Conservation (phyloP, 169 alveolate species). For the Cystoisospora suis region DNA sequence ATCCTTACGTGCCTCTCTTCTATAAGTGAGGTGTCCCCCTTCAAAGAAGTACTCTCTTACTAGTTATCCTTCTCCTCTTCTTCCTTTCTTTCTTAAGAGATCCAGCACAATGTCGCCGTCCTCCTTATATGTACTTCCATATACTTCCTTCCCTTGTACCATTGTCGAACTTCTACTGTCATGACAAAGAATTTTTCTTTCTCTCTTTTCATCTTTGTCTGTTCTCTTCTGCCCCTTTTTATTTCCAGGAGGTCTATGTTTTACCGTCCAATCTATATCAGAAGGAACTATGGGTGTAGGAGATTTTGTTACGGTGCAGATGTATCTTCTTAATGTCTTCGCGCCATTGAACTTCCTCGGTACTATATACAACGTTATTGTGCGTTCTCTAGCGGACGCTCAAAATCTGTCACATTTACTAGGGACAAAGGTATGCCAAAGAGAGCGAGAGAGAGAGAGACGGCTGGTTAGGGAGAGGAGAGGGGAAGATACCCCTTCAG, state of each 20-base stretch:
- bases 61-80: neutral
- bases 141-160: no score
- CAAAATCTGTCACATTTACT: neutral
- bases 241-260: slow-evolving; percentile 33
- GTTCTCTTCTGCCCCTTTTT: slow-evolving; percentile 42
- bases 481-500: no score
- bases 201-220: no score
- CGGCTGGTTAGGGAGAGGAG: no score
- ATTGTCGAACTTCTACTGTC: no score
- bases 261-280: slow-evolving; percentile 59
- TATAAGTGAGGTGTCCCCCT: no score
- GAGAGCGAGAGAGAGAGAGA: no score
- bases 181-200: no score
- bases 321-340: slow-evolving; percentile 76
- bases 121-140: no score
- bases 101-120: no score
- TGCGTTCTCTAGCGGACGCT: slow-evolving; percentile 21
- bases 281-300: slow-evolving; percentile 66
- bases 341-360: slow-evolving; percentile 80
- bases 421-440: neutral
- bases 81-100: neutral
- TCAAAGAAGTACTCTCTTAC: no score
- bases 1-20: no score
- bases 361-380: slow-evolving; percentile 59
- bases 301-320: slow-evolving; percentile 72